Evolutionary conservation across 352 stramenopile species (phyloP).

Genomic region (Phytophthora cactorum): DNA sequence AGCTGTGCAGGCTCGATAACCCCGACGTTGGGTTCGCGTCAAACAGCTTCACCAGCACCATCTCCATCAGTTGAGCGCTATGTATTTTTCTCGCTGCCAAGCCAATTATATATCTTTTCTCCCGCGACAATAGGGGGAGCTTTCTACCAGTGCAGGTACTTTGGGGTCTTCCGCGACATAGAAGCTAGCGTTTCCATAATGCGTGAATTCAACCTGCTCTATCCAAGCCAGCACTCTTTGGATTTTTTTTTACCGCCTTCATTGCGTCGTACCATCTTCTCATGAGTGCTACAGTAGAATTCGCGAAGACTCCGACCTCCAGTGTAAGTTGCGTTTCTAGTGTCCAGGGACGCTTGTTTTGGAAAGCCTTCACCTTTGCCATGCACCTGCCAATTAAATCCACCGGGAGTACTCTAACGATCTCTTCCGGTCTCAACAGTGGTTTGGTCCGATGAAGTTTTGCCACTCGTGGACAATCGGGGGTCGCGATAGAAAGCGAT

Average conservation of each 20-base stretch:
- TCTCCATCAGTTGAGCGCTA: conserved; percentile 1
- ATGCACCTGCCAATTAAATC: conserved; percentile 8
- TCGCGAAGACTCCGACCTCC: conserved; percentile 3
- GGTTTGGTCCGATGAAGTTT: conserved; percentile 8
- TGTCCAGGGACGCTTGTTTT: conserved; percentile 3
- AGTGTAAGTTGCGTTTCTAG: background rate
- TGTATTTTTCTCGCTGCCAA: background rate
- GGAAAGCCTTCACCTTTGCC: conserved; percentile 1
- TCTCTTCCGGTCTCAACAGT: background rate
- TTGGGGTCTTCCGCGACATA: background rate
- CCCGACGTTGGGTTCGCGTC: background rate
- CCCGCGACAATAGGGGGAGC: background rate
- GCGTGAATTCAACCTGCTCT: background rate
- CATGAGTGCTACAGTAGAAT: conserved; percentile 3
- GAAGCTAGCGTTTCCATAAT: background rate
- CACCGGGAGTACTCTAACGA: conserved; percentile 4
- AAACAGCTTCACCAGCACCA: background rate
- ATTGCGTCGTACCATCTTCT: conserved; percentile 3
- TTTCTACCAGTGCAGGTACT: background rate
- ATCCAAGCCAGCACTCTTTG: conserved; percentile 2
- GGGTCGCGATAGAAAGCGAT: background rate
- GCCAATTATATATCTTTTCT: background rate
- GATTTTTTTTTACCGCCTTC: background rate
- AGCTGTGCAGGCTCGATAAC: background rate
- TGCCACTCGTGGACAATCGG: background rate